Percentiles rank a stretch among this genome's conserved stretches.
Evolutionary conservation across 352 stramenopile species (phyloP).

Genomic region (Phytophthora rubi): DNA sequence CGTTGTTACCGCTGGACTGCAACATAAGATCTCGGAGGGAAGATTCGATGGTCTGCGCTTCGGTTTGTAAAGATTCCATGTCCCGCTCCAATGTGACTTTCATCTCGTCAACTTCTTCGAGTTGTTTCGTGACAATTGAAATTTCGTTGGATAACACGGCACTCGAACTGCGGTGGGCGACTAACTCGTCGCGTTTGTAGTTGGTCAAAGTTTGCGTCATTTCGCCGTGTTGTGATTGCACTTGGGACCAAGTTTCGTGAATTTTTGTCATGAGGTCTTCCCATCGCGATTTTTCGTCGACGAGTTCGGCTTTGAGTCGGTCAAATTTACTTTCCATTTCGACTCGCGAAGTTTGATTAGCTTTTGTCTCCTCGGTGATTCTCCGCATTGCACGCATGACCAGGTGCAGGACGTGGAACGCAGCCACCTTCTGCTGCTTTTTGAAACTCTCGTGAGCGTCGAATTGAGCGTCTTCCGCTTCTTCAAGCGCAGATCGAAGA

Average conservation of each 20-base stretch:
- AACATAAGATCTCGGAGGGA: slow-evolving; percentile 71
- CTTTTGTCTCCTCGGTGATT: slow-evolving; percentile 32
- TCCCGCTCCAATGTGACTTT: slow-evolving; percentile 61
- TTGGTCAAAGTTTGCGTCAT: slow-evolving; percentile 80
- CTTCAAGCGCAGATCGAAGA: slow-evolving; percentile 64
- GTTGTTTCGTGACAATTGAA: slow-evolving; percentile 71
- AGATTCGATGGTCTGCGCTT: slow-evolving; percentile 63
- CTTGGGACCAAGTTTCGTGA: slow-evolving; percentile 38
- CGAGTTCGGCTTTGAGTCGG: slow-evolving; percentile 25
- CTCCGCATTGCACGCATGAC: slow-evolving; percentile 51
- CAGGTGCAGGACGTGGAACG: slow-evolving; percentile 55
- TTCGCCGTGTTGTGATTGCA: slow-evolving; percentile 52
- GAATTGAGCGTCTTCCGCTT: slow-evolving; percentile 78
- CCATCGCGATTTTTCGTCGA: slow-evolving; percentile 42
- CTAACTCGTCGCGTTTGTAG: slow-evolving; percentile 84
- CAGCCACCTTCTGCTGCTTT: slow-evolving; percentile 59
- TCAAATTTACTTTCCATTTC: slow-evolving; percentile 22
- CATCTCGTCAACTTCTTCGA: slow-evolving; percentile 77
- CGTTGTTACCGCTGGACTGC: slow-evolving; percentile 32
- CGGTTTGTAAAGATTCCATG: slow-evolving; percentile 59
- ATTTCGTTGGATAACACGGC: slow-evolving; percentile 81
- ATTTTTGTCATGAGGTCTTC: slow-evolving; percentile 37
- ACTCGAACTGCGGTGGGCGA: slow-evolving; percentile 73
- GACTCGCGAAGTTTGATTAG: slow-evolving; percentile 23
- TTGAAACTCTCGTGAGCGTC: slow-evolving; percentile 67